These are phyloP conservation scores for Mycena filopes DNA, from an alignment of 768 basidiomycete species.

Conservation along the genomic window DNA sequence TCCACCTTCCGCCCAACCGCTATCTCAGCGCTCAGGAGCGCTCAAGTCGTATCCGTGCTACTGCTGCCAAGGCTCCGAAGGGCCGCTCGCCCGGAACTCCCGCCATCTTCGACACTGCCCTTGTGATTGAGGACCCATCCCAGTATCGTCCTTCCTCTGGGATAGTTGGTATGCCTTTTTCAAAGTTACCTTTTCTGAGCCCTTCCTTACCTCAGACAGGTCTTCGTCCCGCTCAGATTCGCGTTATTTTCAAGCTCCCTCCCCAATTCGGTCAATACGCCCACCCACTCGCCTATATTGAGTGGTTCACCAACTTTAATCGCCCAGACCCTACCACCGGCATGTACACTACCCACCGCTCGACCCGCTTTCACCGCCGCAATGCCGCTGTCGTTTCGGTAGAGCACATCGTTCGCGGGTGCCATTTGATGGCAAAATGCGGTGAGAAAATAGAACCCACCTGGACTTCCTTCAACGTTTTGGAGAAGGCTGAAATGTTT, in stretches of 20 bases:
- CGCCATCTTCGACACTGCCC: conserved; percentile 25
- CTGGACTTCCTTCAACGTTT: too few species aligned
- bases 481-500: too few species aligned
- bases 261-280: conserved; percentile 13
- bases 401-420: too few species aligned
- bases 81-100: conserved; percentile 19
- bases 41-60: background rate
- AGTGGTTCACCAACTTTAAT: conserved; percentile 39
- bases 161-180: background rate
- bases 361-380: conserved; percentile 16
- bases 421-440: too few species aligned
- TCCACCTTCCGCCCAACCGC: background rate
- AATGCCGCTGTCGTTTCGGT: too few species aligned
- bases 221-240: conserved; percentile 39
- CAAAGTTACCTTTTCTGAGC: background rate
- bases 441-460: too few species aligned
- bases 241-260: conserved; percentile 32
- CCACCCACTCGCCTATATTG: conserved; percentile 37
- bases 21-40: background rate
- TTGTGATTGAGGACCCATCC: conserved; percentile 9
- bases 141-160: conserved; percentile 8
- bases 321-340: conserved; percentile 22
- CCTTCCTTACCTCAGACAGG: background rate
- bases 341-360: conserved; percentile 30
- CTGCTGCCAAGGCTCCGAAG: background rate